Evolutionary conservation across 768 basidiomycete species (phyloP).

Genomic region (Tulasnella sp.): DNA sequence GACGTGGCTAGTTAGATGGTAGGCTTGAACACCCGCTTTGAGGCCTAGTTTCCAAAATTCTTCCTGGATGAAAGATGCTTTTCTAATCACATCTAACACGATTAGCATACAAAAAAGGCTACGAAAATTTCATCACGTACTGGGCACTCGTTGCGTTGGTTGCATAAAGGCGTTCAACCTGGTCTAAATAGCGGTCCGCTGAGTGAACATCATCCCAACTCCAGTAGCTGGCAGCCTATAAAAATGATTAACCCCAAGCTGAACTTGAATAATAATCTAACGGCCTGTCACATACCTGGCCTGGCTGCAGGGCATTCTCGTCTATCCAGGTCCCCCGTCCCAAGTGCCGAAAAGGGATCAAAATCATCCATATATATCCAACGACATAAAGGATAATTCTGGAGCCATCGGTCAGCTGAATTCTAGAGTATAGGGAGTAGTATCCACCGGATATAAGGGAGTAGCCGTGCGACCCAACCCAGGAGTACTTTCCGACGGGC

Average conservation of each 20-base stretch:
- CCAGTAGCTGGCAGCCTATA: slow-evolving; percentile 82
- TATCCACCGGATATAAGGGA: slow-evolving; percentile 6
- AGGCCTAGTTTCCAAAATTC: slow-evolving; percentile 71
- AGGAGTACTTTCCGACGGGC: neutral
- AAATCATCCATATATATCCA: slow-evolving; percentile 77
- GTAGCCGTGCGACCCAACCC: neutral
- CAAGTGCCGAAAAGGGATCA: slow-evolving; percentile 54
- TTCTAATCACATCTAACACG: slow-evolving; percentile 38
- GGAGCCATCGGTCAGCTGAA: neutral
- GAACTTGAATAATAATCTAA: too few relatives aligned
- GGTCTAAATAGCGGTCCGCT: slow-evolving; percentile 68
- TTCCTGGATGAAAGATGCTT: slow-evolving; percentile 44
- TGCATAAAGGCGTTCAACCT: slow-evolving; percentile 50
- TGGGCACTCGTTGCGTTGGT: slow-evolving; percentile 53
- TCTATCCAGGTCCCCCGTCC: slow-evolving; percentile 71
- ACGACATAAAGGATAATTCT: slow-evolving; percentile 42
- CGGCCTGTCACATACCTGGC: slow-evolving; percentile 56
- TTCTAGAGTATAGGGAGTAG: neutral
- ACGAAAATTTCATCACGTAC: slow-evolving; percentile 37
- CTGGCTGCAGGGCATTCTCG: slow-evolving; percentile 92
- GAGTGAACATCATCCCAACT: slow-evolving; percentile 80
- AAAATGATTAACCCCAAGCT: neutral
- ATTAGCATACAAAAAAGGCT: neutral
- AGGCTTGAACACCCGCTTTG: slow-evolving; percentile 52
- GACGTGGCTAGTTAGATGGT: slow-evolving; percentile 23